Conservation (phyloP, 768 basidiomycete species). For the Cantharellus cinnabarinus region DNA sequence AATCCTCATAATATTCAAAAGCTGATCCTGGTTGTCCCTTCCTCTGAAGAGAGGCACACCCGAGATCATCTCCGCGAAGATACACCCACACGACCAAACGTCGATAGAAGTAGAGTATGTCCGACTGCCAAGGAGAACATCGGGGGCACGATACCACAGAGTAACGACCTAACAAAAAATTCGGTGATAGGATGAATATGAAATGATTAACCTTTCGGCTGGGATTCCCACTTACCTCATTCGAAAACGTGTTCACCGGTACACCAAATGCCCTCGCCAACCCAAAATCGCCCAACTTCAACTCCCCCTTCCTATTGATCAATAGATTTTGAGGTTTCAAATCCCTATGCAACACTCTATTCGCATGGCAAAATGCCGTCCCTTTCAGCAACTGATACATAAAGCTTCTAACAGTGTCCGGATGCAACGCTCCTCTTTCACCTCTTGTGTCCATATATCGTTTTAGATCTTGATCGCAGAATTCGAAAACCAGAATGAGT, state of each 20-base stretch:
- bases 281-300: slow-evolving; percentile 96
- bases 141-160: slow-evolving; percentile 95
- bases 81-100: slow-evolving; percentile 97
- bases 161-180: slow-evolving; percentile 62
- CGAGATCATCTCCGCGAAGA: slow-evolving; percentile 98
- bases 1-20: slow-evolving; percentile 94
- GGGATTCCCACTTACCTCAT: slow-evolving; percentile 37
- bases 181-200: not conserved
- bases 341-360: slow-evolving; percentile 92
- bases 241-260: slow-evolving; percentile 96
- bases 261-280: slow-evolving; percentile 94
- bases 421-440: slow-evolving; percentile 83
- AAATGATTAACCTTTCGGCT: slow-evolving; percentile 5
- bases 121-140: slow-evolving; percentile 87
- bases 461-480: slow-evolving; percentile 94
- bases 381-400: slow-evolving; percentile 96
- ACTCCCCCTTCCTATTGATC: slow-evolving; percentile 90
- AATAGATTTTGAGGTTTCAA: slow-evolving; percentile 96
- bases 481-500: slow-evolving; percentile 95
- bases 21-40: slow-evolving; percentile 89
- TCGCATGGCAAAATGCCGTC: slow-evolving; percentile 96
- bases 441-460: slow-evolving; percentile 99
- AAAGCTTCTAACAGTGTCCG: slow-evolving; percentile 71
- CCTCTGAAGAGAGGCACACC: slow-evolving; percentile 94
- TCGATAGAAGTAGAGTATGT: slow-evolving; percentile 98